Conservation (phyloP, 1,284 basidiomycete genomes). For the Austroboletus niveus region DNA sequence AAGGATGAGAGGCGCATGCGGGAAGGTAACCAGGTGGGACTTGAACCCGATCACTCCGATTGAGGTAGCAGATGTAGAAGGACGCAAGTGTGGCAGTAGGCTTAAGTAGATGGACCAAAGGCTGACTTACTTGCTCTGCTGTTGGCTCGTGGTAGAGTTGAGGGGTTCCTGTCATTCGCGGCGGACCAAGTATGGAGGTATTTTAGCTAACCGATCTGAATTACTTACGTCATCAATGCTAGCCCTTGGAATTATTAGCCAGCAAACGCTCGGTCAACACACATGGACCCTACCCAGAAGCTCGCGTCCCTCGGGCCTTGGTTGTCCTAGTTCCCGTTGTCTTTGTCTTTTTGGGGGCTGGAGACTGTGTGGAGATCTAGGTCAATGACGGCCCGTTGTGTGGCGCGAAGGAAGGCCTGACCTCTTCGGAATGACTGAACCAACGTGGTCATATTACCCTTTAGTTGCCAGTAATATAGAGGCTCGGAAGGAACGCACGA, state of each 20-base stretch:
- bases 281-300: conserved; percentile 12
- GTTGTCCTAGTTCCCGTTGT: conserved; percentile 27
- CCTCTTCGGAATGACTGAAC: conserved; percentile 18
- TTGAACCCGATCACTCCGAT: conserved; percentile 20
- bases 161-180: conserved; percentile 26
- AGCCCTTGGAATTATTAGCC: conserved; percentile 4
- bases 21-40: conserved; percentile 12
- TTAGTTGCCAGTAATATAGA: conserved; percentile 1
- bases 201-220: conserved; percentile 16
- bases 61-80: conserved; percentile 7
- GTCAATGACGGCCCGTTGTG: background rate
- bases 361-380: conserved; percentile 6
- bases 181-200: conserved; percentile 10
- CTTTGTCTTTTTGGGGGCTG: conserved; percentile 39
- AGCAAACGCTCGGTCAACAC: background rate
- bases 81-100: conserved; percentile 9
- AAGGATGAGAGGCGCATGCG: conserved; percentile 52
- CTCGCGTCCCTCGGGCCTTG: conserved; percentile 18
- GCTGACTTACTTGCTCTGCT: conserved; percentile 31
- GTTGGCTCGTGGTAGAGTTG: conserved; percentile 21
- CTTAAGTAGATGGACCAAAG: conserved; percentile 18
- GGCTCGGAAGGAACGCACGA: conserved; percentile 23
- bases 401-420: conserved; percentile 12
- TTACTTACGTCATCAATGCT: conserved; percentile 35
- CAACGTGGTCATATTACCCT: background rate